Percentiles rank a stretch among this genome's conserved stretches.
Conservation (phyloP, 805 yeast species). For the Candida berthetii region DNA sequence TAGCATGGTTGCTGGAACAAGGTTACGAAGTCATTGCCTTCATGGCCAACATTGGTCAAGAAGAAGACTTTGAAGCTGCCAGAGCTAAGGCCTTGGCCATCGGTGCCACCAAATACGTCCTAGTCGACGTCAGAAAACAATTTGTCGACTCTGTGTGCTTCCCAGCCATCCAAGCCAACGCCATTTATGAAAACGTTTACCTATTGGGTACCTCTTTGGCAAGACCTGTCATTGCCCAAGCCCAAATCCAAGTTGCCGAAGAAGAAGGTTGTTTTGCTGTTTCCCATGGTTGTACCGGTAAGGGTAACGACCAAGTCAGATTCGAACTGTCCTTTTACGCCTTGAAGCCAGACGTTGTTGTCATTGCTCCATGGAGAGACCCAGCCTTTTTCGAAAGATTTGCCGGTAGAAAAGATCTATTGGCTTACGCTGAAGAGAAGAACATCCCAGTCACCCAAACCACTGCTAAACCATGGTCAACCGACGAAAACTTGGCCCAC, state of each 20-base stretch:
- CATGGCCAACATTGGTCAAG: conserved; percentile 98
- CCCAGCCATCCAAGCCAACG: conserved; percentile 98
- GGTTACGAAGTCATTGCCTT: conserved; percentile 98
- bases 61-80: conserved; percentile 98
- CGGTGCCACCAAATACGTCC: conserved; percentile 94
- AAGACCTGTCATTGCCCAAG: conserved; percentile 97
- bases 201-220: conserved; percentile 96
- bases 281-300: conserved; percentile 99
- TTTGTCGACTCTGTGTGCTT: conserved; percentile 85
- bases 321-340: conserved; percentile 97
- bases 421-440: conserved; percentile 90
- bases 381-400: conserved; percentile 92
- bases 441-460: conserved; percentile 95
- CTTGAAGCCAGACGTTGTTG: conserved; percentile 92
- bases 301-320: conserved; percentile 99
- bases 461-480: conserved; percentile 99
- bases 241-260: conserved; percentile 96
- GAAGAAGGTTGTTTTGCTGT: conserved; percentile 98
- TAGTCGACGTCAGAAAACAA: conserved; percentile 91
- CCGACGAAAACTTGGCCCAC: conserved; percentile 99
- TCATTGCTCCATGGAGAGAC: conserved; percentile 99
- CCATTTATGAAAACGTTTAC: conserved; percentile 96
- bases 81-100: conserved; percentile 92
- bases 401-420: conserved; percentile 95
- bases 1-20: conserved; percentile 96